A percentile compares a stretch with the other conserved stretches of the same genome.
phyloP scores from a whole-genome alignment of 805 yeast species.

The Blastobotrys robertii region DNA sequence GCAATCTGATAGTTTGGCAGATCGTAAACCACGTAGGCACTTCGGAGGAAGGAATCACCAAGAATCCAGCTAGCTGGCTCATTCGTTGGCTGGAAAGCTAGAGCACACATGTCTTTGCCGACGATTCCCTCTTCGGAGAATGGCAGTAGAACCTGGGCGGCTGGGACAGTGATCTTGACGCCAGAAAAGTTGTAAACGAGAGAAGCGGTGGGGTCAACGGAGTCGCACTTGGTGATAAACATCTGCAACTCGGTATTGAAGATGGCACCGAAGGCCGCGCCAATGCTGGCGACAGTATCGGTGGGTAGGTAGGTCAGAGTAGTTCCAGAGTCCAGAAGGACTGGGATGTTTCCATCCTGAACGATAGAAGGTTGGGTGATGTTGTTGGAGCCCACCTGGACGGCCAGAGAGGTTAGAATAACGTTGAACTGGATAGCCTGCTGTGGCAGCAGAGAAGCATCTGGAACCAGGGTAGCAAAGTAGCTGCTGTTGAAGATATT shows the following conservation, averaged over 20 bases:
- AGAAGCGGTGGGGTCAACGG: conserved; percentile 3
- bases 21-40: conserved; percentile 48
- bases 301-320: conserved; percentile 41
- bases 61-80: conserved; percentile 22
- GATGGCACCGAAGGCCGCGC: conserved; percentile 4
- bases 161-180: conserved; percentile 18
- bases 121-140: too few relatives aligned
- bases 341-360: conserved; percentile 22
- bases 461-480: background rate
- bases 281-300: conserved; percentile 16
- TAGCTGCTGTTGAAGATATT: conserved; percentile 7
- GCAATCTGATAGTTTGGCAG: conserved; percentile 31
- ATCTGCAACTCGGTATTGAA: conserved; percentile 2
- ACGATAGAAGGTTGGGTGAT: conserved; percentile 1
- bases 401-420: conserved; percentile 4
- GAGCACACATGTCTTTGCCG: too few relatives aligned
- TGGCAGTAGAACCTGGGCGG: conserved; percentile 15
- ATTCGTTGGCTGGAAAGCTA: background rate
- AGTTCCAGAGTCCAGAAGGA: conserved; percentile 51
- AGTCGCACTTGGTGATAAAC: conserved; percentile 5
- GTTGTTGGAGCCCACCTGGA: conserved; percentile 2
- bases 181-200: conserved; percentile 16
- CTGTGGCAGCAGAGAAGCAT: background rate
- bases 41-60: conserved; percentile 46
- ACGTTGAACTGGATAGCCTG: conserved; percentile 1